These are phyloP conservation scores for Nemania serpens DNA, from an alignment of 2,329 filamentous ascomycete genomes.

Conservation along the genomic window DNA sequence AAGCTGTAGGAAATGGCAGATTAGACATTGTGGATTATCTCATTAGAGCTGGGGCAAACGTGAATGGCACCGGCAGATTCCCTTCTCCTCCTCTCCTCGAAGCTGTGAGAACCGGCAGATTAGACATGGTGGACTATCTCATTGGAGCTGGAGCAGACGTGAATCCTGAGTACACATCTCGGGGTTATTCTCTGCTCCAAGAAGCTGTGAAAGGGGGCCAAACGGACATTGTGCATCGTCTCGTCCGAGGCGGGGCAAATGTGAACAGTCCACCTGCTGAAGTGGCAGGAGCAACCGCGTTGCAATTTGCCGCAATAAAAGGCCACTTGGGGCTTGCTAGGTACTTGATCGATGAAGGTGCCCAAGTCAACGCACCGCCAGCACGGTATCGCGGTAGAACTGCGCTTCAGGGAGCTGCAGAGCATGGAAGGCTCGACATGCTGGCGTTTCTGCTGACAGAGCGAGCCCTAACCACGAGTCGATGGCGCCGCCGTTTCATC, in stretches of 20 bases:
- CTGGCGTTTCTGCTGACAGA: background rate
- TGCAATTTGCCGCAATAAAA: slow-evolving; percentile 1
- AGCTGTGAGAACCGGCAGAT: background rate
- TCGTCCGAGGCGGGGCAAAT: background rate
- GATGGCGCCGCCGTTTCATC: background rate
- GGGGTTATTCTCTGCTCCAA: background rate
- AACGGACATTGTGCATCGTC: background rate
- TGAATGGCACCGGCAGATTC: too few species aligned
- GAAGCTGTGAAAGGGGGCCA: background rate
- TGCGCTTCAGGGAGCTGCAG: slow-evolving; percentile 9
- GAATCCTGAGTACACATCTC: background rate
- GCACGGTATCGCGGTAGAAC: background rate
- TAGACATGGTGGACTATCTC: background rate
- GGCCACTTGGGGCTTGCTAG: slow-evolving; percentile 6
- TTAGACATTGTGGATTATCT: too few species aligned
- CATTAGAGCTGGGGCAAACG: too few species aligned
- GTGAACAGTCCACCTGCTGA: background rate
- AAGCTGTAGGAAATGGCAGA: too few species aligned
- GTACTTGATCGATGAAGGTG: background rate
- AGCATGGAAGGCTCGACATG: slow-evolving; percentile 10
- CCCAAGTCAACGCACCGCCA: background rate
- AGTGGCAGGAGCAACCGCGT: background rate
- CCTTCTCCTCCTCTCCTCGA: too few species aligned
- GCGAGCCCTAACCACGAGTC: background rate
- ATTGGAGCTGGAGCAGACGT: background rate